These are phyloP conservation scores for Brassica rapa DNA, from an alignment of 345 rosid species.

Conservation along the genomic window DNA sequence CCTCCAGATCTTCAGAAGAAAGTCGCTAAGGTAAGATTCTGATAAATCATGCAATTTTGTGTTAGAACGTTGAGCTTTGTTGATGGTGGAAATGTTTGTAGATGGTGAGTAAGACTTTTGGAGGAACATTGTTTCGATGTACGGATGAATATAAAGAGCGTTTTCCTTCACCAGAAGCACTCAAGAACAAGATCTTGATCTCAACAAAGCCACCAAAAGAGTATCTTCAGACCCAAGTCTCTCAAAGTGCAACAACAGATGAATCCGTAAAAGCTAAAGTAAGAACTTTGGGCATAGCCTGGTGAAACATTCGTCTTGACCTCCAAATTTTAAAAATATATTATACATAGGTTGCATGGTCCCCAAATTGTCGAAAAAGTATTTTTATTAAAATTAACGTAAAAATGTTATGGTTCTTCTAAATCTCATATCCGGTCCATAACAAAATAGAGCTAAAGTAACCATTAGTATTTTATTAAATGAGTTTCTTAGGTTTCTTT, in stretches of 20 bases:
- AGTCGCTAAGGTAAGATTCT: conserved; percentile 61
- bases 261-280: conserved; percentile 34
- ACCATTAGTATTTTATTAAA: neutral
- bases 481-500: neutral
- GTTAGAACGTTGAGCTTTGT: neutral
- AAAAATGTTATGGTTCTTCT: neutral
- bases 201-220: conserved; percentile 91
- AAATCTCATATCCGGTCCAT: neutral
- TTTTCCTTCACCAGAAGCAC: conserved; percentile 74
- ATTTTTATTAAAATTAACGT: neutral
- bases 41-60: neutral
- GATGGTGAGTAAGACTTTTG: conserved; percentile 62
- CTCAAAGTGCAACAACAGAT: conserved; percentile 27
- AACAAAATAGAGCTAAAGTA: neutral
- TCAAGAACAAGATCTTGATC: conserved; percentile 65
- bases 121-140: conserved; percentile 48
- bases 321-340: neutral
- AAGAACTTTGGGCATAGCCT: conserved; percentile 1
- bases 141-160: conserved; percentile 37
- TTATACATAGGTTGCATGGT: neutral
- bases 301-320: neutral
- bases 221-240: conserved; percentile 46
- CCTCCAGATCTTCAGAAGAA: conserved; percentile 58
- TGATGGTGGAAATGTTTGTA: conserved; percentile 27
- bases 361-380: neutral